A percentile compares a stretch with the other conserved stretches of the same genome.
Evolutionary conservation across 768 basidiomycete genomes (phyloP).

Genomic region (Leucogyrophana mollusca): DNA sequence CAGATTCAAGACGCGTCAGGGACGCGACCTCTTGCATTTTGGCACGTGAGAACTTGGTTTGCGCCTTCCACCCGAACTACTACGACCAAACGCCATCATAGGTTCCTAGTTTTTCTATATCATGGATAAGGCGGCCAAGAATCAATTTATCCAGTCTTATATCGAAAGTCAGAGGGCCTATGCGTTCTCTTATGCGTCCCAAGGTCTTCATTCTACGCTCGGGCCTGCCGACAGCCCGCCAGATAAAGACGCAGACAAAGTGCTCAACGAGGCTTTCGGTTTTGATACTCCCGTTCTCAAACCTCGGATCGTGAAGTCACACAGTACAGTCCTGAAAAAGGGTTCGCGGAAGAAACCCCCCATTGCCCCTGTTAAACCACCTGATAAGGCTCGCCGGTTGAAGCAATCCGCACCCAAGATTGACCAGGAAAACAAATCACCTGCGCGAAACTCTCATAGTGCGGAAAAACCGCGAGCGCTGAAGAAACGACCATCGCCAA

Average conservation of each 20-base stretch:
- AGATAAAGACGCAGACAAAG: slow-evolving; percentile 1
- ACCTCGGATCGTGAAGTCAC: slow-evolving; percentile 35
- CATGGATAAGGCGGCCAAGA: slow-evolving; percentile 36
- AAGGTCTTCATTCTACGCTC: slow-evolving; percentile 28
- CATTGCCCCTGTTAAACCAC: not conserved
- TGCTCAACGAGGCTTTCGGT: slow-evolving; percentile 24
- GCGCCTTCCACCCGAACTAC: no score
- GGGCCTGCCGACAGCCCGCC: slow-evolving; percentile 12
- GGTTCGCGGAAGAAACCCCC: not conserved
- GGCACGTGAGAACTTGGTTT: no score
- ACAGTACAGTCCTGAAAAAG: not conserved
- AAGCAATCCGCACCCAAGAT: not conserved
- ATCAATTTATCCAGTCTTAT: slow-evolving; percentile 43
- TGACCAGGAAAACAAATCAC: slow-evolving; percentile 3
- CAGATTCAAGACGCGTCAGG: not conserved
- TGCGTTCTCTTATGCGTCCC: slow-evolving; percentile 40
- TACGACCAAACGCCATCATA: no score
- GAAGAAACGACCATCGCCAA: slow-evolving; percentile 12
- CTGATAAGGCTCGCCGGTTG: slow-evolving; percentile 5
- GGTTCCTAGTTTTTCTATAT: slow-evolving; percentile 1
- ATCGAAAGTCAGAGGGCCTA: slow-evolving; percentile 48
- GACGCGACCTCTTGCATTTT: no score
- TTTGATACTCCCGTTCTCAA: slow-evolving; percentile 59
- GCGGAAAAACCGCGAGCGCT: slow-evolving; percentile 17
- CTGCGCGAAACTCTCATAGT: slow-evolving; percentile 1